phyloP scores from a whole-genome alignment of 2,329 filamentous ascomycete genomes.

The Paraphaeosphaeria minitans region DNA sequence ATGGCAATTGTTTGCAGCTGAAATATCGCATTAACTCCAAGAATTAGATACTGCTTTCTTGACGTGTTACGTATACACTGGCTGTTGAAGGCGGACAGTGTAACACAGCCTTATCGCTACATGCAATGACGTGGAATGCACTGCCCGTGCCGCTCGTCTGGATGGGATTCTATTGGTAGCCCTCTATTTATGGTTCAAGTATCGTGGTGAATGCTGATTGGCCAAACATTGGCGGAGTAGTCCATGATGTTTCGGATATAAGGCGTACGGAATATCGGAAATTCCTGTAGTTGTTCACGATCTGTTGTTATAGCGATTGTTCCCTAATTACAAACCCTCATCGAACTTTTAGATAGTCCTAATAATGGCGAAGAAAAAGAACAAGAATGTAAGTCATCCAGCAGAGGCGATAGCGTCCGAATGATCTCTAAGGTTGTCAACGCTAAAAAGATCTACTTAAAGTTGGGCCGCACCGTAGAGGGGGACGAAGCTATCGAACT shows the following conservation, averaged over 20 bases:
- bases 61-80: too few species aligned
- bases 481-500: background rate
- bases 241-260: slow-evolving; percentile 3
- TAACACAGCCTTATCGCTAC: too few species aligned
- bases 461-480: background rate
- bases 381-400: slow-evolving; percentile 4
- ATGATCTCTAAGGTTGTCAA: background rate
- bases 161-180: too few species aligned
- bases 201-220: slow-evolving; percentile 10
- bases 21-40: too few species aligned
- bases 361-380: slow-evolving; percentile 1
- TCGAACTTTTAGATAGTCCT: slow-evolving; percentile 2
- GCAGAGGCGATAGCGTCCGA: slow-evolving; percentile 1
- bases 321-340: background rate
- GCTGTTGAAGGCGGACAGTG: too few species aligned
- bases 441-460: slow-evolving; percentile 5
- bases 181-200: background rate
- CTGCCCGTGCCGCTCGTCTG: too few species aligned
- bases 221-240: slow-evolving; percentile 1
- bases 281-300: background rate
- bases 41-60: too few species aligned
- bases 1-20: too few species aligned
- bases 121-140: too few species aligned
- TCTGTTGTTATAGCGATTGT: background rate
- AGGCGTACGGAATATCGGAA: background rate